phyloP scores from a whole-genome alignment of 1,139 yeast species.

The Taphrina deformans region DNA sequence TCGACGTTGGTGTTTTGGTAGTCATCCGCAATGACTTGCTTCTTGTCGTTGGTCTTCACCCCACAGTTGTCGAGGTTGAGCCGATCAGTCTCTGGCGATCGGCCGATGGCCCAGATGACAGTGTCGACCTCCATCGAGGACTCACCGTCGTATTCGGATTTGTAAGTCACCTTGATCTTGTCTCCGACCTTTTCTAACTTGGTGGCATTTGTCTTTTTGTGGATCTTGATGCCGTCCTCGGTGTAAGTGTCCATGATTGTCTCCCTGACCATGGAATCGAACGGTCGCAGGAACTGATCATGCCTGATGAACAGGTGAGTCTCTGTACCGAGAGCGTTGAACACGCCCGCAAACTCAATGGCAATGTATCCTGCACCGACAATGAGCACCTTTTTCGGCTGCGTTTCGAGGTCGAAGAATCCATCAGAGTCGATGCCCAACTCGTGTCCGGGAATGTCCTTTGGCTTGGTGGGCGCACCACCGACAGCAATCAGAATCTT shows the following conservation, averaged over 20 bases:
- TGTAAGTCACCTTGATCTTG: slow-evolving; percentile 62
- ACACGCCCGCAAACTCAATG: slow-evolving; percentile 90
- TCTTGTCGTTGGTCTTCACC: slow-evolving; percentile 58
- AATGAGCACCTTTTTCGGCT: slow-evolving; percentile 88
- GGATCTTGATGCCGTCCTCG: slow-evolving; percentile 75
- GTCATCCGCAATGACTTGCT: slow-evolving; percentile 75
- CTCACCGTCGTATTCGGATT: slow-evolving; percentile 49
- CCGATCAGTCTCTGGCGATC: slow-evolving; percentile 66
- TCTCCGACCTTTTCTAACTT: slow-evolving; percentile 54
- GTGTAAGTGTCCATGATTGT: slow-evolving; percentile 77
- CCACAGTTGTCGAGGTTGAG: slow-evolving; percentile 77
- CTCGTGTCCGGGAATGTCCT: slow-evolving; percentile 73
- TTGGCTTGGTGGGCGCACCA: slow-evolving; percentile 75
- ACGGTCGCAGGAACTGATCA: slow-evolving; percentile 80
- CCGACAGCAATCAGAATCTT: slow-evolving; percentile 89
- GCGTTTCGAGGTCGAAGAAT: slow-evolving; percentile 73
- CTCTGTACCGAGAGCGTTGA: slow-evolving; percentile 83
- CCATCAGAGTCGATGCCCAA: slow-evolving; percentile 89
- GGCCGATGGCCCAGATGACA: slow-evolving; percentile 91
- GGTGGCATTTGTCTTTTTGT: slow-evolving; percentile 60
- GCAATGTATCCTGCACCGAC: slow-evolving; percentile 99
- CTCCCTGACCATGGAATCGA: slow-evolving; percentile 77
- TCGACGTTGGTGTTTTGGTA: slow-evolving; percentile 76
- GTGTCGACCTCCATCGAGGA: slow-evolving; percentile 67
- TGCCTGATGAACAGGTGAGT: slow-evolving; percentile 88